Conservation (phyloP, 495 filamentous ascomycete genomes). For the Penicillium tannophilum region DNA sequence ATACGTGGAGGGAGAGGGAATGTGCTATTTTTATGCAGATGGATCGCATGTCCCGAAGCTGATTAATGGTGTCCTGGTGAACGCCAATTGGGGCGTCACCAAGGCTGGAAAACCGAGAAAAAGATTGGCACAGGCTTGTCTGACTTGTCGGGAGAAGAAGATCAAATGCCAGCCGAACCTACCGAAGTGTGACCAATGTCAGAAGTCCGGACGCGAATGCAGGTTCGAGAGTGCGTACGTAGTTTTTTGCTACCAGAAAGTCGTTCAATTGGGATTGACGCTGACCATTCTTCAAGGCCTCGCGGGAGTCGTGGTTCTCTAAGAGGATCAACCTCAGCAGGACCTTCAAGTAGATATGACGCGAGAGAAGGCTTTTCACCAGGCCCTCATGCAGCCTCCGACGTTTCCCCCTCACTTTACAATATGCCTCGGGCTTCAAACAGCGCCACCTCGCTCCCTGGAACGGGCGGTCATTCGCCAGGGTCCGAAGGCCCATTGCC, state of each 20-base stretch:
- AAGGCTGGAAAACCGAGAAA: constrained; percentile 93
- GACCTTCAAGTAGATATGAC: constrained; percentile 26
- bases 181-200: constrained; percentile 84
- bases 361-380: constrained; percentile 24
- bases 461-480: constrained; percentile 40
- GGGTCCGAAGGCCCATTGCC: constrained; percentile 38
- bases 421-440: constrained; percentile 37
- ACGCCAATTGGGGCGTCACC: constrained; percentile 89
- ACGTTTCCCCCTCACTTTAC: constrained; percentile 38
- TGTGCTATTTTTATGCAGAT: constrained; percentile 88
- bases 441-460: constrained; percentile 39
- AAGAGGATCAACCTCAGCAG: constrained; percentile 28
- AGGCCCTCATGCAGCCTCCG: constrained; percentile 26
- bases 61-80: constrained; percentile 84
- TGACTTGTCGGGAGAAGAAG: constrained; percentile 94
- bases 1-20: constrained; percentile 71
- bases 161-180: constrained; percentile 92
- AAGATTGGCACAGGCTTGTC: constrained; percentile 82
- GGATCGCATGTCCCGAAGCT: constrained; percentile 79
- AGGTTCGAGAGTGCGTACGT: constrained; percentile 88
- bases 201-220: constrained; percentile 84
- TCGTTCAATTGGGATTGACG: neutral
- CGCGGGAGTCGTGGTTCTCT: constrained; percentile 40
- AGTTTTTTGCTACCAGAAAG: neutral
- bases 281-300: constrained; percentile 32